These are phyloP conservation scores for Nannizziopsis arthrosporioides DNA, from an alignment of 2,329 filamentous ascomycete species.

Conservation along the genomic window DNA sequence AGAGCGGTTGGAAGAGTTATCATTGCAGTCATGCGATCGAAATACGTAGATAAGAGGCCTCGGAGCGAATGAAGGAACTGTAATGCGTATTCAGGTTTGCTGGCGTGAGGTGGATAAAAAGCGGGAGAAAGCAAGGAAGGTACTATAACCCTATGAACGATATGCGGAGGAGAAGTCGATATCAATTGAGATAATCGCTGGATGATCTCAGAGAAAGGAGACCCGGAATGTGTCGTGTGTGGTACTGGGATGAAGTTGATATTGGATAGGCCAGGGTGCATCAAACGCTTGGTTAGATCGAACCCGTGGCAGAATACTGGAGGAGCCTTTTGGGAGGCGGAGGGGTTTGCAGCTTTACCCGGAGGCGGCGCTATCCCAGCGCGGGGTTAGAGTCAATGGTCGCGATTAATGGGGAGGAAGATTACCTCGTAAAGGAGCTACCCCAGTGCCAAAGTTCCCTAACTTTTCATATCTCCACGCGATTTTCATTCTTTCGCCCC, in stretches of 20 bases:
- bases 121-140: slow-evolving; percentile 79
- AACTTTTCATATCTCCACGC: slow-evolving; percentile 92
- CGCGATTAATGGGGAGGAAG: background rate
- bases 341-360: slow-evolving; percentile 36
- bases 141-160: slow-evolving; percentile 70
- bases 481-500: slow-evolving; percentile 86
- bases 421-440: slow-evolving; percentile 50
- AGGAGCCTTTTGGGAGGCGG: slow-evolving; percentile 19
- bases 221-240: slow-evolving; percentile 25
- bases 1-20: slow-evolving; percentile 69
- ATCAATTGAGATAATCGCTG: slow-evolving; percentile 46
- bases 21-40: slow-evolving; percentile 56
- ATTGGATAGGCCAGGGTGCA: slow-evolving; percentile 42
- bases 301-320: slow-evolving; percentile 59
- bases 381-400: background rate
- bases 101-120: slow-evolving; percentile 58
- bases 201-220: slow-evolving; percentile 55
- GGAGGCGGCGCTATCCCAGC: slow-evolving; percentile 20
- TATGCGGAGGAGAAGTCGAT: slow-evolving; percentile 45
- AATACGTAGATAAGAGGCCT: slow-evolving; percentile 58
- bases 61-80: slow-evolving; percentile 71
- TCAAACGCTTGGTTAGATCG: slow-evolving; percentile 56
- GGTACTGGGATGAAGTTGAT: slow-evolving; percentile 42
- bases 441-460: slow-evolving; percentile 53
- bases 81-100: slow-evolving; percentile 60